Evolutionary conservation across 192 early-diverging fungal genomes (phyloP), one percentile per base, ranked within the genome.

Genomic region (Obelidium mucronatum): DNA sequence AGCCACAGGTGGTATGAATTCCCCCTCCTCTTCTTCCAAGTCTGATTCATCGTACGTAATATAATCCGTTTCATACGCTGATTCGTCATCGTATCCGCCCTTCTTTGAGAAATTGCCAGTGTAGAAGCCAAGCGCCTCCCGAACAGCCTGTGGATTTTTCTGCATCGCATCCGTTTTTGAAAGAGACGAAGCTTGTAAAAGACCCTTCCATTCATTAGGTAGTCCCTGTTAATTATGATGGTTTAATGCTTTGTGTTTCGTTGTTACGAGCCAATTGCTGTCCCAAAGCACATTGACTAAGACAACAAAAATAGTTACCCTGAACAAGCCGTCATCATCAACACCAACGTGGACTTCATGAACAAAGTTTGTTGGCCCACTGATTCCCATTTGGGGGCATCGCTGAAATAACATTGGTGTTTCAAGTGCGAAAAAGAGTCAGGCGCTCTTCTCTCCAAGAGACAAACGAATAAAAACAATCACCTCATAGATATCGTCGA

Each of bases 401-500:
- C 93, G 85, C 86, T 93, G 37, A 0, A 56, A 34, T 15, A 65
- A 65, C 63, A 60, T n/a, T n/a, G n/a, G n/a, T 48, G 44, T 48
- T 48, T 48, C 44, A 48, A 19, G 44, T 48, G 11, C 8, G 44
- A n/a, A n/a, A n/a, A n/a, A n/a, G n/a, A n/a, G n/a, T n/a, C n/a
- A n/a, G n/a, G n/a, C n/a, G n/a, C n/a, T n/a, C n/a, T n/a, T n/a
- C n/a, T n/a, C n/a, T n/a, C n/a, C n/a, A n/a, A n/a, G n/a, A n/a
- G n/a, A n/a, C n/a, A n/a, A n/a, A n/a, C n/a, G 44, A 48, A 48
- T 48, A 6, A 48, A 6, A 6, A 6, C 1, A 70, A 73, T 2
- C 26, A 94, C 92, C 78, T 92, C 92, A 84, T 98, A 98, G 80
- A 99, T 94, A 75, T 95, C 93, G 77, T 99, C 97, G 88, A 98